Evolutionary conservation across 768 basidiomycete species (phyloP), one percentile per base, ranked within the genome.

Genomic region (Amanita muscaria): DNA sequence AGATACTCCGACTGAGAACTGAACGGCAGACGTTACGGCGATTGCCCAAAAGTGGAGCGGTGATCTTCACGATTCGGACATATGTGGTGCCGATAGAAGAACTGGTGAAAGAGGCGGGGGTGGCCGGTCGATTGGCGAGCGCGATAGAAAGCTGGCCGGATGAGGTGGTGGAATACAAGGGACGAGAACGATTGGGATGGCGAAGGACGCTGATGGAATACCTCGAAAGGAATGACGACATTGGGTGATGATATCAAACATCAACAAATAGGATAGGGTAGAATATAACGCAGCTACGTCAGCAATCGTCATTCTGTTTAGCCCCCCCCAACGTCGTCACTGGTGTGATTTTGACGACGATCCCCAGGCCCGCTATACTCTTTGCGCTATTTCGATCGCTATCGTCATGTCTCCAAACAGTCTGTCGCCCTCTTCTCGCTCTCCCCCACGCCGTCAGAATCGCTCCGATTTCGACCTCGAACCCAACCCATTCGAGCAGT

Each of bases 401-500:
- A 50, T 53, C 56, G 58, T 55, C 57, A 71, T 68, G 67, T 67
- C 68, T 57, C 59, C 61, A 51, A 64, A 63, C 55, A 63, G 61
- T 47, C 58, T 56, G 24, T 67, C 67, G 37, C 61, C 60, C 40
- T 63, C 66, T 31, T 18, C 49, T 18, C 49, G 30, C 54, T 44
- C 49, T 7, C 51, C 51, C 39, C 31, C 47, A n/a, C 40, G 42
- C 49, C 53, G 56, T 27, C 73, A 77, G 60, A 77, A 69, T 19
- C 72, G 79, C 57, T 74, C 74, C 12, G 82, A 83, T 56, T 81
- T 86, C 60, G 68, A 73, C 60, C 74, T 86, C 27, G 91, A 94
- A 57, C 86, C 84, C 1, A 94, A 94, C 59, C 91, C 92, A 0
- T 96, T 96, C 58, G 94, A 99, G 59, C 88, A 91, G 64, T 92